phyloP scores from a whole-genome alignment of 139 green algal genomes.

The Mychonastes homosphaera region DNA sequence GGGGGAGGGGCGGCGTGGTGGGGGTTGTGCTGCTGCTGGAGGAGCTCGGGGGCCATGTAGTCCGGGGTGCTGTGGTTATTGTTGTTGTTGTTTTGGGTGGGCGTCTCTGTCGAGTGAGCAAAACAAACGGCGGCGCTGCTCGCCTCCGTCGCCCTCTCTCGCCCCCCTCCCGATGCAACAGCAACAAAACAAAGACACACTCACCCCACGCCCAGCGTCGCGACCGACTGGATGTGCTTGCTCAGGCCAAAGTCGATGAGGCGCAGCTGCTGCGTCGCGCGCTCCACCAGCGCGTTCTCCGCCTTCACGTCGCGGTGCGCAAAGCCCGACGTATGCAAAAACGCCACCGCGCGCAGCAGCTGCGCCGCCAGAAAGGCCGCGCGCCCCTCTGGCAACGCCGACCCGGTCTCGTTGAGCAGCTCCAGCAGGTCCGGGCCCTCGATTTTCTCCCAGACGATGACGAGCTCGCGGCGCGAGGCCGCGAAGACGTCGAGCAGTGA shows the following conservation, averaged over 20 bases:
- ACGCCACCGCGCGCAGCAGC: constrained; percentile 40
- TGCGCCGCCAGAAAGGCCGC: constrained; percentile 61
- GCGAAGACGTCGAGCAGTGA: too few species aligned
- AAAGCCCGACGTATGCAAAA: constrained; percentile 63
- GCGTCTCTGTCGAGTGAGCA: not conserved
- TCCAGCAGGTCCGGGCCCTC: constrained; percentile 71
- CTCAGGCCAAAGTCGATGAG: constrained; percentile 78
- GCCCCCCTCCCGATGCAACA: constrained; percentile 7
- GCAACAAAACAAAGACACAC: not conserved
- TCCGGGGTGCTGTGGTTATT: too few species aligned
- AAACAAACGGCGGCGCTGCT: not conserved
- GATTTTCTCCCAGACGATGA: constrained; percentile 85
- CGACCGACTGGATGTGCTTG: constrained; percentile 52
- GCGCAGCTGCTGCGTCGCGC: constrained; percentile 18
- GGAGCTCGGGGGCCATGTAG: constrained; percentile 67
- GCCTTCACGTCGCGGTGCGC: constrained; percentile 76
- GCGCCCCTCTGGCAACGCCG: constrained; percentile 44
- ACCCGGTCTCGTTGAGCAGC: constrained; percentile 58
- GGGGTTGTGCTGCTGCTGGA: constrained; percentile 16
- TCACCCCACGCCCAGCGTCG: constrained; percentile 51
- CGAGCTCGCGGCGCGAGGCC: too few species aligned
- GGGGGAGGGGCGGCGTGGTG: not conserved
- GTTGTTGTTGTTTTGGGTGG: constrained; percentile 9
- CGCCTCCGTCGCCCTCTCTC: not conserved
- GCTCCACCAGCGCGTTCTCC: constrained; percentile 70